Percentiles rank a stretch among this genome's conserved stretches.
phyloP scores from a whole-genome alignment of 139 green algal species.

The Volvox africanus region DNA sequence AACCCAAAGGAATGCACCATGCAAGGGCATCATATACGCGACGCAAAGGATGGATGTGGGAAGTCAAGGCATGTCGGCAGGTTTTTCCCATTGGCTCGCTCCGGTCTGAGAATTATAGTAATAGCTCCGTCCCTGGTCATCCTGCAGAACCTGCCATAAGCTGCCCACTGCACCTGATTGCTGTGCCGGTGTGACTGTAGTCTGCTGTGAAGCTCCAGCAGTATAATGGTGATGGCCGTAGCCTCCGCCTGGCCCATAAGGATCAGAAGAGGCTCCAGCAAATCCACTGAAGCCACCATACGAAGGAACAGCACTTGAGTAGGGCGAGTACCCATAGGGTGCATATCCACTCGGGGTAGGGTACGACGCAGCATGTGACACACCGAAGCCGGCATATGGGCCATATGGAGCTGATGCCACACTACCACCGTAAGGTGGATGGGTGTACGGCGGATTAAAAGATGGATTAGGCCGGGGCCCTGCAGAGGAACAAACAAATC shows the following conservation, averaged over 20 bases:
- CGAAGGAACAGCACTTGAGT: neutral
- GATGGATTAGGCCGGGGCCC: neutral
- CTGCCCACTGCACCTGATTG: neutral
- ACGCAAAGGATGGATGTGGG: no score
- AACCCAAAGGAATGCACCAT: no score
- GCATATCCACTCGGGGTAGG: neutral
- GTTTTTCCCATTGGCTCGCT: constrained; percentile 93
- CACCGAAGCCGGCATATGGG: neutral
- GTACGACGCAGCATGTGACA: neutral
- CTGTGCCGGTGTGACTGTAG: neutral
- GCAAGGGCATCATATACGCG: no score
- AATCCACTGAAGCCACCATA: constrained; percentile 58
- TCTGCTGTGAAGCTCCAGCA: neutral
- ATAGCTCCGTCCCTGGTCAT: constrained; percentile 86
- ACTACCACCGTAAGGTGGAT: neutral
- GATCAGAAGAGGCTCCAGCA: constrained; percentile 12
- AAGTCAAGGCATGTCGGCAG: constrained; percentile 76
- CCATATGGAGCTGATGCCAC: neutral
- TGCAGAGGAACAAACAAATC: neutral
- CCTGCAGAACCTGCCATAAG: constrained; percentile 79
- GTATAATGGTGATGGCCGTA: constrained; percentile 31
- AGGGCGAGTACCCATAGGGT: constrained; percentile 35
- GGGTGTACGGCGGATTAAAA: neutral
- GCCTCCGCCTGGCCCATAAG: neutral
- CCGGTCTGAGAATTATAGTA: constrained; percentile 94